A percentile compares a stretch with the other conserved stretches of the same genome.
phyloP scores from a whole-genome alignment of 768 basidiomycete genomes.

The Amanita thiersii region DNA sequence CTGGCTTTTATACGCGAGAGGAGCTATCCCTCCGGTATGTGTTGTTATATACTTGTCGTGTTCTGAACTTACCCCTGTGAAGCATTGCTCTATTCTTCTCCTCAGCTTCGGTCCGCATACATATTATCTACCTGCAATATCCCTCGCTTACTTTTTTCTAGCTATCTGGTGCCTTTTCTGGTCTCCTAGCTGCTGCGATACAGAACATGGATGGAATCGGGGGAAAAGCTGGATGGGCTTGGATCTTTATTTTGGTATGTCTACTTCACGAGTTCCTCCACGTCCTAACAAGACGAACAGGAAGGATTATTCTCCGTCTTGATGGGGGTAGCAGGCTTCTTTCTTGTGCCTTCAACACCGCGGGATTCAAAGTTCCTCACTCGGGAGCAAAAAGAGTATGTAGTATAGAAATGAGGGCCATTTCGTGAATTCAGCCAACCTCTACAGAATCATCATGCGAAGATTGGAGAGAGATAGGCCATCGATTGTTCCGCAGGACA shows the following conservation, averaged over 20 bases:
- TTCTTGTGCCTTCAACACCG: conserved; percentile 26
- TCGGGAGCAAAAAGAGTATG: conserved; percentile 24
- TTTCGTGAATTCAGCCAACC: too few relatives aligned
- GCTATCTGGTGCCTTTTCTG: conserved; percentile 55
- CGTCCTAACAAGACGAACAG: conserved; percentile 11
- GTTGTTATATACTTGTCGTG: too few relatives aligned
- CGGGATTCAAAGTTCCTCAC: conserved; percentile 21
- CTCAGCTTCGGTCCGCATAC: conserved; percentile 22
- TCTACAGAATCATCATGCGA: too few relatives aligned
- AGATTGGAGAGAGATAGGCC: conserved; percentile 26
- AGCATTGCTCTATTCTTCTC: conserved; percentile 33
- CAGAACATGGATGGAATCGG: conserved; percentile 44
- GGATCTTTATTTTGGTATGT: conserved; percentile 48
- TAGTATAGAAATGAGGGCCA: too few relatives aligned
- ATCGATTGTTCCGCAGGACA: conserved; percentile 18
- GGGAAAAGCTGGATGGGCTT: conserved; percentile 51
- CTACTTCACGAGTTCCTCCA: not conserved
- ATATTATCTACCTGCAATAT: not conserved
- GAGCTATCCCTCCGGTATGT: too few relatives aligned
- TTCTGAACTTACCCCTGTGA: too few relatives aligned
- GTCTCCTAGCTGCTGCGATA: conserved; percentile 55
- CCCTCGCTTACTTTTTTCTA: conserved; percentile 9
- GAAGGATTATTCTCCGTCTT: conserved; percentile 42
- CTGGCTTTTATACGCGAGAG: too few relatives aligned
- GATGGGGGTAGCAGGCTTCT: conserved; percentile 37